Evolutionary conservation across 768 basidiomycete species (phyloP), one percentile per base, ranked within the genome.

Genomic region (Lactarius indigo): DNA sequence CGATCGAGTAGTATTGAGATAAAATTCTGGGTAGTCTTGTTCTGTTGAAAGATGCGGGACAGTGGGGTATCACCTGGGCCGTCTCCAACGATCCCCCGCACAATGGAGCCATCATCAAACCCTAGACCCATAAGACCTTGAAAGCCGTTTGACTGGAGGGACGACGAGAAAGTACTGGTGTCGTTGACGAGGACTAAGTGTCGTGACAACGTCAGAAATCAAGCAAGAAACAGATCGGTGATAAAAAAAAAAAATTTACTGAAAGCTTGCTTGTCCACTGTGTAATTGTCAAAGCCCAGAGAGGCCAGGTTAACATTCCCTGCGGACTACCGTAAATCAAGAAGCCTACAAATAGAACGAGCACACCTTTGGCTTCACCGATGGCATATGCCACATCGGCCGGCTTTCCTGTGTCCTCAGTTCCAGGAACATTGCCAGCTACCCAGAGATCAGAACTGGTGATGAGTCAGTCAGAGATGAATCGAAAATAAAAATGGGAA

Each of bases 361-460:
- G 73, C 75, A 37, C 68, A 90, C 89, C 89, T 68, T 75, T 68
- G 23, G 88, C 89, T 44, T 78, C 78, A 50, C 91, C 91, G 28
- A 91, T 83, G 9, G 91, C 90, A 69, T 92, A 92, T 8, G 80
- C 76, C 23, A 92, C 75, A 1, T 84, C 82, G 17, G 86, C 75
- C 12, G 80, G 73, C 60, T 84, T 80, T 15, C 89, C 89, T 0
- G 85, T 80, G 70, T 88, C 84, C 54, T 78, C 82, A 41, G 85
- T 78, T 30, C 75, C 74, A 8, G 88, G 80, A 23, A 83, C 81
- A 52, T 76, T 72, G 28, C 79, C 82, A 7, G 78, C 78, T 10
- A 89, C 88, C 90, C 91, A 92, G 42, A 92, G 75, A 74, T 92
- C 91, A 44, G 90, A 88, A 70, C 91, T 92, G 67, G 44, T 13